Conservation (phyloP, 2,329 filamentous ascomycete species). For the Penicillium sp. region DNA sequence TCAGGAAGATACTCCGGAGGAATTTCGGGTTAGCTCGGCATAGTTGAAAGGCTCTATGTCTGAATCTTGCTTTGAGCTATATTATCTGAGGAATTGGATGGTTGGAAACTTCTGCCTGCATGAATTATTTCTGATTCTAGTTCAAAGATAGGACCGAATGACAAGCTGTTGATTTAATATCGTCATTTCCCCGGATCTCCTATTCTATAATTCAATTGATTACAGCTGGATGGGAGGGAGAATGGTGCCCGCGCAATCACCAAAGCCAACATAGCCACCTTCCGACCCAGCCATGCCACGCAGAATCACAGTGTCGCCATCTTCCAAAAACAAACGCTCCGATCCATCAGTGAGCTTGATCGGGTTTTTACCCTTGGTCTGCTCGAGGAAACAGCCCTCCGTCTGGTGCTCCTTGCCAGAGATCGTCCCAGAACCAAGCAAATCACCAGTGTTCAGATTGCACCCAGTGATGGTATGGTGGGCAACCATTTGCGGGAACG, state of each 20-base stretch:
- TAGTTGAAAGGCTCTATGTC: too few species aligned
- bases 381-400: slow-evolving; percentile 66
- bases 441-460: slow-evolving; percentile 64
- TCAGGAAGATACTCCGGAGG: slow-evolving; percentile 51
- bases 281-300: slow-evolving; percentile 61
- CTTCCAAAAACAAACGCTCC: slow-evolving; percentile 64
- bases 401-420: slow-evolving; percentile 55
- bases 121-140: too few species aligned
- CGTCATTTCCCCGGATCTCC: too few species aligned
- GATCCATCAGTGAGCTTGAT: slow-evolving; percentile 60
- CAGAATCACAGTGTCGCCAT: slow-evolving; percentile 65
- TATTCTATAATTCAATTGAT: too few species aligned
- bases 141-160: too few species aligned
- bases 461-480: slow-evolving; percentile 74
- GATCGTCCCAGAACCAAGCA: slow-evolving; percentile 75
- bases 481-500: slow-evolving; percentile 75
- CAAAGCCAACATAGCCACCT: slow-evolving; percentile 67
- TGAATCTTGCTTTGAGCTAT: too few species aligned
- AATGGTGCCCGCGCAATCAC: slow-evolving; percentile 63
- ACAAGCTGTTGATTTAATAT: too few species aligned
- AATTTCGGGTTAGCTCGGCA: slow-evolving; percentile 31
- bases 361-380: slow-evolving; percentile 61
- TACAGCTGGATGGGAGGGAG: slow-evolving; percentile 39
- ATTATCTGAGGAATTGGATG: too few species aligned
- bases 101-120: too few species aligned